Evolutionary conservation across 768 basidiomycete genomes (phyloP).

Genomic region (Boletus pseudo-olivaceus): DNA sequence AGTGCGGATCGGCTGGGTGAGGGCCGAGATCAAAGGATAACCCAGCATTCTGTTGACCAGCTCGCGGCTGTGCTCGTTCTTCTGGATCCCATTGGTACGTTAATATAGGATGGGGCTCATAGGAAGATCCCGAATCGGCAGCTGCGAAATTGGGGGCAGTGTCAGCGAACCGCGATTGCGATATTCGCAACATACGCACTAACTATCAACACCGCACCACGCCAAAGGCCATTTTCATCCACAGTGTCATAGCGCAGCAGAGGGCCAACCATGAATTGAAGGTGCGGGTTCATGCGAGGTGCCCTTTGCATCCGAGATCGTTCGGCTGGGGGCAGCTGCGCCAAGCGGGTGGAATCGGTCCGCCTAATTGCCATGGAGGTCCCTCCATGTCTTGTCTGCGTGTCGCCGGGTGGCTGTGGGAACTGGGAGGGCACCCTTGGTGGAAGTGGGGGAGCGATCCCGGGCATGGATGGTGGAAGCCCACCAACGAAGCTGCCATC

Average conservation of each 20-base stretch:
- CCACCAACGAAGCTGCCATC: conserved; percentile 57
- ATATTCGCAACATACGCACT: conserved; percentile 49
- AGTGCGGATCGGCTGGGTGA: conserved; percentile 73
- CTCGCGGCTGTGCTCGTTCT: conserved; percentile 18
- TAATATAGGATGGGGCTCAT: conserved; percentile 69
- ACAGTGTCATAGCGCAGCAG: conserved; percentile 88
- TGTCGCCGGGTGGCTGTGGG: conserved; percentile 12
- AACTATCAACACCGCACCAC: conserved; percentile 85
- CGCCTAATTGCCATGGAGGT: conserved; percentile 1
- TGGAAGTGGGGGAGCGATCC: conserved; percentile 42
- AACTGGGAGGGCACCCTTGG: conserved; percentile 32
- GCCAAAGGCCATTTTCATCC: conserved; percentile 74
- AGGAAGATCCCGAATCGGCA: conserved; percentile 73
- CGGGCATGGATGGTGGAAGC: conserved; percentile 37
- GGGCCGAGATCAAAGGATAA: conserved; percentile 55
- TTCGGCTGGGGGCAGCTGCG: conserved; percentile 58
- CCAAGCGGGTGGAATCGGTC: conserved; percentile 35
- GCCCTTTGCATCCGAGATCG: conserved; percentile 56
- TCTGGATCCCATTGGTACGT: conserved; percentile 75
- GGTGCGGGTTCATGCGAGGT: conserved; percentile 73
- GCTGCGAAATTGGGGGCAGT: conserved; percentile 38
- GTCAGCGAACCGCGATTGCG: not conserved
- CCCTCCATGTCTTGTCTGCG: conserved; percentile 31
- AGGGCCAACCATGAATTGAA: conserved; percentile 91
- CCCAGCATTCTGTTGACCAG: conserved; percentile 25